These are phyloP conservation scores for Dipodascus albidus DNA, from an alignment of 805 yeast species.

Conservation along the genomic window DNA sequence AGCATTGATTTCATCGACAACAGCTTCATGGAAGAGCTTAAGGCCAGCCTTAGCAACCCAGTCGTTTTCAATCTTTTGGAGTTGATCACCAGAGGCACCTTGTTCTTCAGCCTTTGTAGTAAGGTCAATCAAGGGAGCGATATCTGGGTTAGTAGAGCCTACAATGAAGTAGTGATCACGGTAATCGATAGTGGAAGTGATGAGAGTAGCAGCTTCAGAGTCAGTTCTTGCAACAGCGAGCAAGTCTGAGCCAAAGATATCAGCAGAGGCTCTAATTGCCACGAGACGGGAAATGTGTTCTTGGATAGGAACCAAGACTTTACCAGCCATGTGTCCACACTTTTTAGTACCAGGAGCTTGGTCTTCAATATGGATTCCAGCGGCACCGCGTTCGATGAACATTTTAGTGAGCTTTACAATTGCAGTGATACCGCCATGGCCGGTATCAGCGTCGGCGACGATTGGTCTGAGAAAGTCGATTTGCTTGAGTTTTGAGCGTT, in stretches of 20 bases:
- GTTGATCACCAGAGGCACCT: slow-evolving; percentile 61
- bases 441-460: slow-evolving; percentile 96
- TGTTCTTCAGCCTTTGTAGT: slow-evolving; percentile 70
- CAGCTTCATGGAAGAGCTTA: slow-evolving; percentile 85
- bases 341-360: slow-evolving; percentile 98
- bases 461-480: slow-evolving; percentile 89
- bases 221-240: slow-evolving; percentile 91
- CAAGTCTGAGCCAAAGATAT: slow-evolving; percentile 78
- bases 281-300: slow-evolving; percentile 92
- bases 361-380: slow-evolving; percentile 97
- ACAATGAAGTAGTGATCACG: slow-evolving; percentile 89
- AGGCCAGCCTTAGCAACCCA: slow-evolving; percentile 80
- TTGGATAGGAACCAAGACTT: slow-evolving; percentile 93
- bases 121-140: slow-evolving; percentile 61
- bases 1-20: slow-evolving; percentile 63
- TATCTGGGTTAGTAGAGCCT: slow-evolving; percentile 81
- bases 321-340: slow-evolving; percentile 99
- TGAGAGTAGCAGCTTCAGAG: slow-evolving; percentile 92
- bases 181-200: slow-evolving; percentile 87
- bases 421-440: slow-evolving; percentile 98
- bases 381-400: slow-evolving; percentile 97
- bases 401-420: slow-evolving; percentile 89
- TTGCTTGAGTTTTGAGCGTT: slow-evolving; percentile 61
- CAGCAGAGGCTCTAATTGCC: slow-evolving; percentile 92
- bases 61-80: slow-evolving; percentile 63